Conservation (phyloP, 2,329 filamentous ascomycete genomes). For the Neospermospora avenae region DNA sequence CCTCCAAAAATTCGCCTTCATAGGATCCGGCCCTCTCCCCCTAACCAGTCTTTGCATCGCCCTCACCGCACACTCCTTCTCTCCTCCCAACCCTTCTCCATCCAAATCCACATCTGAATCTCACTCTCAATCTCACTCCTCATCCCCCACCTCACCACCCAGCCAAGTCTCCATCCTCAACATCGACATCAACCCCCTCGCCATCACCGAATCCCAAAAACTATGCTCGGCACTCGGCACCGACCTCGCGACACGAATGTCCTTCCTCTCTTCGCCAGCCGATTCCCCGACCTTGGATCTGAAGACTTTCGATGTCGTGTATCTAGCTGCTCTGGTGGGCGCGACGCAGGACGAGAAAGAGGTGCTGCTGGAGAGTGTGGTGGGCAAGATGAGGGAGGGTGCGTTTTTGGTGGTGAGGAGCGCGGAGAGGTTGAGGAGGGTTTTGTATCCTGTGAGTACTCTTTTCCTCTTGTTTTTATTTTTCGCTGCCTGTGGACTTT, state of each 20-base stretch:
- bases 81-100: slow-evolving; percentile 34
- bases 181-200: slow-evolving; percentile 40
- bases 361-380: slow-evolving; percentile 38
- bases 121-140: too few species aligned
- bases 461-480: not conserved
- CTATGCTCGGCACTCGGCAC: slow-evolving; percentile 37
- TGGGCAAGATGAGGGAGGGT: slow-evolving; percentile 40
- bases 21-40: slow-evolving; percentile 49
- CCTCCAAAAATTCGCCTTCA: slow-evolving; percentile 42
- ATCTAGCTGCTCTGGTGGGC: slow-evolving; percentile 49
- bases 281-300: slow-evolving; percentile 11
- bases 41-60: slow-evolving; percentile 46
- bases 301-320: slow-evolving; percentile 44
- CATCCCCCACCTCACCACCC: too few species aligned
- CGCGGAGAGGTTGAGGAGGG: slow-evolving; percentile 41
- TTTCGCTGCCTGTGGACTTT: not conserved
- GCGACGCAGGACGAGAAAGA: slow-evolving; percentile 42
- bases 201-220: slow-evolving; percentile 35
- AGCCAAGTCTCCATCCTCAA: too few species aligned
- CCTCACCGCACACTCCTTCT: slow-evolving; percentile 14
- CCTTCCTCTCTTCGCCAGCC: slow-evolving; percentile 39
- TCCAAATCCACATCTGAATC: slow-evolving; percentile 38
- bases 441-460: slow-evolving; percentile 46
- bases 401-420: slow-evolving; percentile 45
- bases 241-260: slow-evolving; percentile 34